Conservation (phyloP, 768 basidiomycete species). For the Suillus weaverae region DNA sequence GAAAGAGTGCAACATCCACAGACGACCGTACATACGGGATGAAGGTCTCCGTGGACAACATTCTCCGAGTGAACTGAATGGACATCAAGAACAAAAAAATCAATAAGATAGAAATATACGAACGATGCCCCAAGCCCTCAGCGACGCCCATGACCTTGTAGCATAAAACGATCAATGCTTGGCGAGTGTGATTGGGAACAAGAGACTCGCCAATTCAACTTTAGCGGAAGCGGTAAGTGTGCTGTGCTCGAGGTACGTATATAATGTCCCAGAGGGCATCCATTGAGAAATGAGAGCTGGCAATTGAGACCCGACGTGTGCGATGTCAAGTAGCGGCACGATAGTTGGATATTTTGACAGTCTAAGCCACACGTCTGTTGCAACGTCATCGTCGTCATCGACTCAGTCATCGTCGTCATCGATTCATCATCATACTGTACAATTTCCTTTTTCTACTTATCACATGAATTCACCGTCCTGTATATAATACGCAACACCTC, state of each 20-base stretch:
- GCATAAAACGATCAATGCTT: background rate
- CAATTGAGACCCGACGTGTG: background rate
- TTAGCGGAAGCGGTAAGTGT: too few species aligned
- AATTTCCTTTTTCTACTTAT: too few species aligned
- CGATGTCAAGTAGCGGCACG: constrained; percentile 18
- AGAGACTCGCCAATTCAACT: background rate
- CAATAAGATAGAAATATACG: background rate
- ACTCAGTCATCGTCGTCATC: too few species aligned
- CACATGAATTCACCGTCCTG: too few species aligned
- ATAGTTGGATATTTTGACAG: constrained; percentile 19
- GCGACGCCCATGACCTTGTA: background rate
- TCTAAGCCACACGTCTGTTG: constrained; percentile 22
- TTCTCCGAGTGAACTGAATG: background rate
- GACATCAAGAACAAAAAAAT: background rate
- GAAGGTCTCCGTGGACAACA: constrained; percentile 1
- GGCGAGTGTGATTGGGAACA: background rate
- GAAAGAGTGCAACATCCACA: background rate
- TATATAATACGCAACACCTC: too few species aligned
- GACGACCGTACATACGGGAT: too few species aligned
- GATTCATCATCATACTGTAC: too few species aligned
- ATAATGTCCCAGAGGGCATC: too few species aligned
- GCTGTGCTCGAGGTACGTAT: too few species aligned
- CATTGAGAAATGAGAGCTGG: too few species aligned
- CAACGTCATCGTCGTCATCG: too few species aligned
- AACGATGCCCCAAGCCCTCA: background rate